Percentiles rank a stretch among this genome's conserved stretches.
phyloP scores from a whole-genome alignment of 805 yeast species.

The Wickerhamiella siamensis region DNA sequence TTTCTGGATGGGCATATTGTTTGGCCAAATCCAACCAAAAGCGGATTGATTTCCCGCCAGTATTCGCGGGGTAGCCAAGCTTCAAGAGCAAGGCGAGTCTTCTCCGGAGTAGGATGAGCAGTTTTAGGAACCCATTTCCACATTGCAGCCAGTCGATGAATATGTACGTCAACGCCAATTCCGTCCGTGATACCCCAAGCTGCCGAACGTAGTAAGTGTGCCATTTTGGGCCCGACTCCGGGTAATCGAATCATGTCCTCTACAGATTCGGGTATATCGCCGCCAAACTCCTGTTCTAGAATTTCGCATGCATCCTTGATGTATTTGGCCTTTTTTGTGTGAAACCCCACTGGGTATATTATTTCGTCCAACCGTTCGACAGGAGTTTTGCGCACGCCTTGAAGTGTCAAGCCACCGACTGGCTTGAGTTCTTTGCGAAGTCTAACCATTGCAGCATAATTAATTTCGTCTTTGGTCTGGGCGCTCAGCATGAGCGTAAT shows the following conservation, averaged over 20 bases:
- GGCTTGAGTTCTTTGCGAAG: conserved; percentile 40
- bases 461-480: conserved; percentile 84
- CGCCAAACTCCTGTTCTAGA: conserved; percentile 34
- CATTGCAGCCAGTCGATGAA: conserved; percentile 63
- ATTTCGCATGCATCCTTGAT: conserved; percentile 48
- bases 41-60: conserved; percentile 78
- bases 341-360: conserved; percentile 79
- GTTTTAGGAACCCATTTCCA: conserved; percentile 56
- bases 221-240: conserved; percentile 96
- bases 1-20: conserved; percentile 64
- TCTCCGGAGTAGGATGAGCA: conserved; percentile 53
- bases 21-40: conserved; percentile 89
- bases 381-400: conserved; percentile 16
- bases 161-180: conserved; percentile 90
- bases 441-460: conserved; percentile 52
- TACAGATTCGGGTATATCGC: conserved; percentile 61
- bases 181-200: conserved; percentile 70
- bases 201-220: conserved; percentile 58
- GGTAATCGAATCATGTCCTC: conserved; percentile 57
- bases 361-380: conserved; percentile 47
- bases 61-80: conserved; percentile 56
- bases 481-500: conserved; percentile 77
- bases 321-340: conserved; percentile 59
- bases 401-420: conserved; percentile 25
- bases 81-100: conserved; percentile 53